Conservation (phyloP, 192 early-diverging fungal genomes). For the Coemansia sp. region DNA sequence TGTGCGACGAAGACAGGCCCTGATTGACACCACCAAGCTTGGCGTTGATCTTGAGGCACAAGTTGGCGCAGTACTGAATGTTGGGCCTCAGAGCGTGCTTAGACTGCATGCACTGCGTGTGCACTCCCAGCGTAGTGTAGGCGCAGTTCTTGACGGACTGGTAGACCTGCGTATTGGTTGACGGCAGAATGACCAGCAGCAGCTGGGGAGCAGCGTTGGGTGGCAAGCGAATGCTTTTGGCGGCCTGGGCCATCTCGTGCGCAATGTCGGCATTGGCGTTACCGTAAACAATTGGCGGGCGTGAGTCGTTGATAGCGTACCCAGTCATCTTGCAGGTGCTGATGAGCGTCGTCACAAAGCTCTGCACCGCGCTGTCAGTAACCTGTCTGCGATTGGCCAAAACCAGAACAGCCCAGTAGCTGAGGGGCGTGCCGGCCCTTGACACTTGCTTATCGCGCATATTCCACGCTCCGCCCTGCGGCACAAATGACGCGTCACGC, state of each 20-base stretch:
- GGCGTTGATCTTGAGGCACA: slow-evolving; percentile 90
- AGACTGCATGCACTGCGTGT: slow-evolving; percentile 88
- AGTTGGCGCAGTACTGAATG: slow-evolving; percentile 92
- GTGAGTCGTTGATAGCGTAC: slow-evolving; percentile 55
- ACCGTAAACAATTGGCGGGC: slow-evolving; percentile 49
- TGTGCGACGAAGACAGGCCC: slow-evolving; percentile 51
- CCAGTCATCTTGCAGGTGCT: slow-evolving; percentile 71
- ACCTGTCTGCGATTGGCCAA: slow-evolving; percentile 62
- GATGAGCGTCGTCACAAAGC: slow-evolving; percentile 72
- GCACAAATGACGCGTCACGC: slow-evolving; percentile 50
- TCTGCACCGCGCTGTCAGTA: slow-evolving; percentile 55
- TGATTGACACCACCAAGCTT: slow-evolving; percentile 91
- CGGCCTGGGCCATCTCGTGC: slow-evolving; percentile 65
- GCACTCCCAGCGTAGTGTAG: slow-evolving; percentile 85
- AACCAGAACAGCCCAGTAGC: slow-evolving; percentile 79
- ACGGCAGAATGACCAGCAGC: slow-evolving; percentile 79
- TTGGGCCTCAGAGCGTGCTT: slow-evolving; percentile 73
- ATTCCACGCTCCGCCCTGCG: slow-evolving; percentile 83
- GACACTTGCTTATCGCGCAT: slow-evolving; percentile 76
- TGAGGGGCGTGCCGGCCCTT: slow-evolving; percentile 63
- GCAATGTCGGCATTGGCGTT: slow-evolving; percentile 66
- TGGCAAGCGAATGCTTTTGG: slow-evolving; percentile 63
- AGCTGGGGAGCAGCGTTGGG: slow-evolving; percentile 68
- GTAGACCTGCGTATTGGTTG: slow-evolving; percentile 77
- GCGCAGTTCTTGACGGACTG: slow-evolving; percentile 83